phyloP scores from a whole-genome alignment of 257 asterid genomes.

The Thymus quinquecostatus region DNA sequence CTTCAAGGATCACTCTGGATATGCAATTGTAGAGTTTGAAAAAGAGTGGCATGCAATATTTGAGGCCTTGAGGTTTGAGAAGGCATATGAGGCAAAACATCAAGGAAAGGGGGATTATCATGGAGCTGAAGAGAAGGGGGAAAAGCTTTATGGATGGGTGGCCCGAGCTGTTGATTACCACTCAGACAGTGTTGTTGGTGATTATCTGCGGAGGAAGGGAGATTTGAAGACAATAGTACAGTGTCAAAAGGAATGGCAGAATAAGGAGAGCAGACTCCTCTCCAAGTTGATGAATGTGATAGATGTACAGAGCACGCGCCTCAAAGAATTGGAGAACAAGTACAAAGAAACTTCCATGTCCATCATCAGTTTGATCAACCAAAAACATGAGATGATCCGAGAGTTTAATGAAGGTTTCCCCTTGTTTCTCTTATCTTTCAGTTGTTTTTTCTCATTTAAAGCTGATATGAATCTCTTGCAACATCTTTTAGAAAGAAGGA shows the following conservation, averaged over 20 bases:
- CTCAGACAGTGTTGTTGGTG: constrained; percentile 33
- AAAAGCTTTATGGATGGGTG: constrained; percentile 46
- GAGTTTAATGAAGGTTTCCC: constrained; percentile 47
- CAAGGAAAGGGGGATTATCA: constrained; percentile 46
- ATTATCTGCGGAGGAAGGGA: constrained; percentile 35
- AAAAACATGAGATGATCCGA: constrained; percentile 44
- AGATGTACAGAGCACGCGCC: constrained; percentile 32
- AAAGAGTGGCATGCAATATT: constrained; percentile 44
- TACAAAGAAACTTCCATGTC: constrained; percentile 43
- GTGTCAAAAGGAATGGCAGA: constrained; percentile 46
- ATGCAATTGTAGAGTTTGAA: constrained; percentile 51
- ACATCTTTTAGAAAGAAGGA: constrained; percentile 38
- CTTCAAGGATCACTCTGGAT: constrained; percentile 49
- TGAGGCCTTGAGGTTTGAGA: constrained; percentile 57
- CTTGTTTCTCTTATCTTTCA: background rate
- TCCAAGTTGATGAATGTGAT: constrained; percentile 38
- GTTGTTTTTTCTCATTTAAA: background rate
- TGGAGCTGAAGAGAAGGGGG: constrained; percentile 23
- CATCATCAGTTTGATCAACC: constrained; percentile 37
- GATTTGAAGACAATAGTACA: constrained; percentile 40
- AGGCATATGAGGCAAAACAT: constrained; percentile 44
- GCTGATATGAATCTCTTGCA: constrained; percentile 19
- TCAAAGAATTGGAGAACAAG: constrained; percentile 49
- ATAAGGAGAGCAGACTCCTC: constrained; percentile 35
- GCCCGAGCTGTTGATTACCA: constrained; percentile 42